Evolutionary conservation across 2,329 filamentous ascomycete genomes (phyloP), one percentile per base, ranked within the genome.

Genomic region (Calonectria henricotiae): DNA sequence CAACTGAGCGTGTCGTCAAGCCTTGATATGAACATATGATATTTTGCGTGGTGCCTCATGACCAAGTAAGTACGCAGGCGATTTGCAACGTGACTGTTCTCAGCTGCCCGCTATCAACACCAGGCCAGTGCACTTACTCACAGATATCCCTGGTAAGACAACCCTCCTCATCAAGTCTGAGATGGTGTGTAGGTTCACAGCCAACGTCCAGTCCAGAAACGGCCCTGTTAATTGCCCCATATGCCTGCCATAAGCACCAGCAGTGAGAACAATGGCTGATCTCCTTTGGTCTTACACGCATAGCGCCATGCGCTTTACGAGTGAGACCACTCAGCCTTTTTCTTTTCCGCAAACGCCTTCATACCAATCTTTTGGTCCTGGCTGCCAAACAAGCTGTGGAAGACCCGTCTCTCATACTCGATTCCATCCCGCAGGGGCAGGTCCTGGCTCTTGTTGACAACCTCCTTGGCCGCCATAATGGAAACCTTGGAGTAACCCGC

Each of bases 401-500:
- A 99, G 39, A 98, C 88, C 64, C 95, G 90, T 80, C 96, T 89
- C 89, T 99, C 96, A 84, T 91, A 98, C 85, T 99, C 96, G 1
- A 99, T 93, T 15, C 96, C 96, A 79, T 98, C 96, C 76, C 93
- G 87, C 70, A 99, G 85, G 4, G 92, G 88, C 76, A 98, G 84
- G 78, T 99, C 96, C 87, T 98, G 95, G 83, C 95, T 98, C 91
- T 98, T 98, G 82, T 98, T 98, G 67, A 99, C 96, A n/a, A 96
- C 96, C 87, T 99, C 96, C 88, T 99, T 99, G 68, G 90, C 92
- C 12, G 93, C 96, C 85, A 94, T 91, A 69, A 97, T 90, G 1
- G 96, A 93, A n/a, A 99, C 92, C 80, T 89, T 90, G 63, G 93
- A 95, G 83, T 96, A 94, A 1, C 93, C 86, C 0, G 96, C 95